Base-by-base conservation (phyloP, 345 rosid genomes). In the Cardamine chenopodiifolia region DNA sequence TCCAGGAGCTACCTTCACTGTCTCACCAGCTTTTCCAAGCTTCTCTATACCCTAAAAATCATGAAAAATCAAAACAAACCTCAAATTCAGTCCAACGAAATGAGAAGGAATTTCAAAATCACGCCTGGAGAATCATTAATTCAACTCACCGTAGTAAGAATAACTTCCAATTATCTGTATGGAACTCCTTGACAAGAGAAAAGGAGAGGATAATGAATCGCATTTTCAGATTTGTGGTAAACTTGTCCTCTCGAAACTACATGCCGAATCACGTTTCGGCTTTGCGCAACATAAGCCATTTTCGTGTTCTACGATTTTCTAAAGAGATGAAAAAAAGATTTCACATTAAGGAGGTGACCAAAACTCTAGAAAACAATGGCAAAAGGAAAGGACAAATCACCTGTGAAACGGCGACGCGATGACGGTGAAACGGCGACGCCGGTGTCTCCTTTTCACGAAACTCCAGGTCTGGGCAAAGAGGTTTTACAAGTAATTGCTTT, bases 1-100 rank as follows among this genome's bases (percentile, higher is more conserved):
- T 9, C 98, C 99, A 13, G 99, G 96, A 67, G 97, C 94, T 57
- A 95, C 99, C 80, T 89, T 95, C 76, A 92, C 97, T 0, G 91
- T 87, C 77, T 90, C 87, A 44, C 98, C 98, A 1, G 96, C 90
- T 80, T 87, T 90, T 12, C 98, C 99, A 70, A 95, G 99, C 90
- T 92, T 95, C 53, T 95, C 96, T 64, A 95, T 82, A 34, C 82
- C 88, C 98, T 95, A 66, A 23, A 29, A 35, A 31, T 32, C 4
- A 66, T 28, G 23, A 39, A 7, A 11, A 55, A 74, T 58, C 56
- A 66, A 26, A 56, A 63, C 18, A 52, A 57, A 59, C 22, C 25
- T 48, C 37, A 47, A 23, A 34, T 19, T 22, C 71, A 66, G 59
- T 49, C 65, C 50, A 64, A 44, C 7, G 17, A 29, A 60, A n/a